These are phyloP conservation scores for Amanita molliuscula DNA, from an alignment of 768 basidiomycete species.

Conservation along the genomic window DNA sequence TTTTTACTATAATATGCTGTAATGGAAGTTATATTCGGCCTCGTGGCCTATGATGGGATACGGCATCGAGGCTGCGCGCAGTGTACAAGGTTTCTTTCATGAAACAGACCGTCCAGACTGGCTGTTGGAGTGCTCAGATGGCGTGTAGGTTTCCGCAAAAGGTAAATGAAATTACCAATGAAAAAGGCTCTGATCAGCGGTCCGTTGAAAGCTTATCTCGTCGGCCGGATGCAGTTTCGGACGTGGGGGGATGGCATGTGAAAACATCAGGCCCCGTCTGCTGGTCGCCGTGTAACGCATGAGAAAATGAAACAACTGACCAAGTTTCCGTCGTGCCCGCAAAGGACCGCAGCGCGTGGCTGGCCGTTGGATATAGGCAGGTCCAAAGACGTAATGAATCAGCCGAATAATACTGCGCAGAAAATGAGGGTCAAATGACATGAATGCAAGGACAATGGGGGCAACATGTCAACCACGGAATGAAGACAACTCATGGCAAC, in stretches of 20 bases:
- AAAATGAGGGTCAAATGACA: neutral
- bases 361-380: neutral
- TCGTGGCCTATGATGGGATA: neutral
- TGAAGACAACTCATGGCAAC: neutral
- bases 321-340: slow-evolving; percentile 2
- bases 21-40: neutral
- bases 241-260: neutral
- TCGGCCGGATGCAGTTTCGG: neutral
- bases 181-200: slow-evolving; percentile 1
- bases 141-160: neutral
- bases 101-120: neutral
- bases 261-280: neutral
- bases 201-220: neutral
- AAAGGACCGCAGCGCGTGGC: neutral
- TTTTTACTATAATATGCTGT: neutral
- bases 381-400: slow-evolving; percentile 3
- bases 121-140: neutral
- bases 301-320: slow-evolving; percentile 1
- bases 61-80: neutral
- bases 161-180: neutral
- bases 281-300: neutral
- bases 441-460: neutral
- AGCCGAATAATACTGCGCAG: neutral
- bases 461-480: neutral
- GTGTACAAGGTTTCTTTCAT: neutral